Evolutionary conservation across 169 alveolate genomes (phyloP).

Genomic region (Plasmodium coatneyi): DNA sequence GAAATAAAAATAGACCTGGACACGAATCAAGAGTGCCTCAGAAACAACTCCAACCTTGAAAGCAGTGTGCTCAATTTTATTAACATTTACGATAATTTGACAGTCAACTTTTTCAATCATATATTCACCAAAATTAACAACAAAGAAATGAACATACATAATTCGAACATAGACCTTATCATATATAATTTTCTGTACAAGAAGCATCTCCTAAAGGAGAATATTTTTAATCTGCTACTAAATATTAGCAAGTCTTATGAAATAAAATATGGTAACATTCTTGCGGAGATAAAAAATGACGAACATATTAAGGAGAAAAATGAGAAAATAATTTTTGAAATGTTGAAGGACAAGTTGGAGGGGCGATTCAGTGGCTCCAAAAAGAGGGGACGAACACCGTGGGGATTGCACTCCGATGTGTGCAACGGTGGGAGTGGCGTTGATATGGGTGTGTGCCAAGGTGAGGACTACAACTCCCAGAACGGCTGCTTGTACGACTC

Average conservation of each 20-base stretch:
- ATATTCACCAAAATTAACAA: slow-evolving; percentile 61
- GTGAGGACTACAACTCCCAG: not conserved
- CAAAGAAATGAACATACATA: slow-evolving; percentile 49
- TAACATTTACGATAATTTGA: slow-evolving; percentile 43
- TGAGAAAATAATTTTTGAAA: slow-evolving; percentile 57
- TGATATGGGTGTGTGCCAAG: not conserved
- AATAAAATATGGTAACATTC: slow-evolving; percentile 27
- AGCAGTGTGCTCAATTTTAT: slow-evolving; percentile 31
- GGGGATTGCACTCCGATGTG: not conserved
- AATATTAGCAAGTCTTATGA: slow-evolving; percentile 53
- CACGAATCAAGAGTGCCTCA: slow-evolving; percentile 5
- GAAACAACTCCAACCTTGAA: slow-evolving; percentile 34
- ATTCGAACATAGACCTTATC: slow-evolving; percentile 25
- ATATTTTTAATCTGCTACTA: slow-evolving; percentile 44
- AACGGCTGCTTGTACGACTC: not conserved
- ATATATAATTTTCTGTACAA: slow-evolving; percentile 52
- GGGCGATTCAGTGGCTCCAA: not conserved
- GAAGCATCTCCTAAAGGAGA: slow-evolving; percentile 62
- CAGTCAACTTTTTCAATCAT: slow-evolving; percentile 59
- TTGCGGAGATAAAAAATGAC: slow-evolving; percentile 25
- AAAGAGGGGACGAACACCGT: not conserved
- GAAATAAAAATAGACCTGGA: slow-evolving; percentile 22
- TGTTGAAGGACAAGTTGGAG: slow-evolving; percentile 41
- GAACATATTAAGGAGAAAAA: slow-evolving; percentile 54
- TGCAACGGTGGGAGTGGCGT: not conserved